These are phyloP conservation scores for Lasiosphaeria ovina DNA, from an alignment of 495 filamentous ascomycete genomes.

Conservation along the genomic window DNA sequence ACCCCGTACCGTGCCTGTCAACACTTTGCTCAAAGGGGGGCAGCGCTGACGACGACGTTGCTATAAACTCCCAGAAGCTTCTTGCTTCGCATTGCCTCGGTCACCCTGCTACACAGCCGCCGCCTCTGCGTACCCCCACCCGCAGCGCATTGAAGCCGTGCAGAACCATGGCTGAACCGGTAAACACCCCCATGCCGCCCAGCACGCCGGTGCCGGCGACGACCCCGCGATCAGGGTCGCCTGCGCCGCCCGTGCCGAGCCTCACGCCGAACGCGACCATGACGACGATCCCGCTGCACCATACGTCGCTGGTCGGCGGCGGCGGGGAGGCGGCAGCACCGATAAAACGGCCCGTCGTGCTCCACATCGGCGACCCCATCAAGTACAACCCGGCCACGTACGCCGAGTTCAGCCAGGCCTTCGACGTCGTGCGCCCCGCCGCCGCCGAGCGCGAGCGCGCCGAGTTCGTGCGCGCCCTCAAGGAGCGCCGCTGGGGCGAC, in stretches of 20 bases:
- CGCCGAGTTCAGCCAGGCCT: conserved; percentile 52
- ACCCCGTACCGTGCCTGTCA: too few relatives aligned
- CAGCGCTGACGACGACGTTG: too few relatives aligned
- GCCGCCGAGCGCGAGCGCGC: conserved; percentile 49
- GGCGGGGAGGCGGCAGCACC: background rate
- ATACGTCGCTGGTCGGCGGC: background rate
- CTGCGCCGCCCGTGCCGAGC: conserved; percentile 33
- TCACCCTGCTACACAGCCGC: too few relatives aligned
- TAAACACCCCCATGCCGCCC: conserved; percentile 46
- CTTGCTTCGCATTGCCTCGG: too few relatives aligned
- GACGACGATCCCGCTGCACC: conserved; percentile 16
- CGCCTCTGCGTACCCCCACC: too few relatives aligned
- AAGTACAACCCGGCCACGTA: conserved; percentile 63
- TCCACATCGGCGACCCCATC: conserved; percentile 69
- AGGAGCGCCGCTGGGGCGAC: conserved; percentile 64
- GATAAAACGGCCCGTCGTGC: conserved; percentile 43
- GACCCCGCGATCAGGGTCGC: conserved; percentile 44
- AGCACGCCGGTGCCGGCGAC: conserved; percentile 43
- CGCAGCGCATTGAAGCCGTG: too few relatives aligned
- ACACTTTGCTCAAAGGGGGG: too few relatives aligned
- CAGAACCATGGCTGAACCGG: conserved; percentile 45
- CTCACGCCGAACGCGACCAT: conserved; percentile 23
- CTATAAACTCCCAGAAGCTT: too few relatives aligned
- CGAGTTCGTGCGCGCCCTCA: conserved; percentile 62
- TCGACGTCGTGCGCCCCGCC: conserved; percentile 57